Percentiles rank a stretch among this genome's conserved stretches.
phyloP scores from a whole-genome alignment of 371 early-diverging fungal species.

The Rhizopus microsporus region DNA sequence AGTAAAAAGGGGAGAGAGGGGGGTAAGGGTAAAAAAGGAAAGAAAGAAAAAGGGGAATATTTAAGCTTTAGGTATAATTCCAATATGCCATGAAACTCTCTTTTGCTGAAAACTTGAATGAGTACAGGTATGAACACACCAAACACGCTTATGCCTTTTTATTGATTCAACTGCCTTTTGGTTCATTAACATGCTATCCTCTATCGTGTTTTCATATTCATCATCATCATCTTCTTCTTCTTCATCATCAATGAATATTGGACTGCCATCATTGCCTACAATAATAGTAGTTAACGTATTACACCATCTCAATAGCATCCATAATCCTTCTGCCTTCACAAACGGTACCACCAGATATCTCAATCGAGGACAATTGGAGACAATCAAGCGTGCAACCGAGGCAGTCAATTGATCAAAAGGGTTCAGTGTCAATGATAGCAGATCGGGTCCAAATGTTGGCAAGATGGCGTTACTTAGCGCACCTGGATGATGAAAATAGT shows the following conservation, averaged over 20 bases:
- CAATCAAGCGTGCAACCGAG: constrained; percentile 36
- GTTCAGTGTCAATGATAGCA: constrained; percentile 40
- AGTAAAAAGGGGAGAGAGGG: neutral
- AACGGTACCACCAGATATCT: constrained; percentile 38
- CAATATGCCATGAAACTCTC: constrained; percentile 46
- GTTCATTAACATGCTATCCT: constrained; percentile 3
- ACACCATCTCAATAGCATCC: constrained; percentile 48
- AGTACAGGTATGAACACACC: constrained; percentile 37
- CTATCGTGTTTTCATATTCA: neutral
- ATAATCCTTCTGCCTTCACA: constrained; percentile 49
- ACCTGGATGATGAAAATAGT: constrained; percentile 49
- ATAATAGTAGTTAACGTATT: constrained; percentile 42
- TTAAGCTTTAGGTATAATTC: constrained; percentile 42
- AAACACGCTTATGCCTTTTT: constrained; percentile 42
- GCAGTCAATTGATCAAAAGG: constrained; percentile 42
- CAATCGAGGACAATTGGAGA: constrained; percentile 42
- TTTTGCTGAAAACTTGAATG: constrained; percentile 8
- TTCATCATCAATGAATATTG: constrained; percentile 21
- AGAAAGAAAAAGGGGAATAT: neutral
- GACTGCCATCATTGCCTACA: constrained; percentile 28
- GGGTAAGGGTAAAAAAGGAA: neutral
- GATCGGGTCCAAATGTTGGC: constrained; percentile 47
- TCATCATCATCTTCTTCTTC: constrained; percentile 23
- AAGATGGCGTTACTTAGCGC: constrained; percentile 47
- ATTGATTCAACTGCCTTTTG: constrained; percentile 42